Base-by-base conservation (phyloP, 192 early-diverging fungal genomes). In the Coemansia sp. region DNA sequence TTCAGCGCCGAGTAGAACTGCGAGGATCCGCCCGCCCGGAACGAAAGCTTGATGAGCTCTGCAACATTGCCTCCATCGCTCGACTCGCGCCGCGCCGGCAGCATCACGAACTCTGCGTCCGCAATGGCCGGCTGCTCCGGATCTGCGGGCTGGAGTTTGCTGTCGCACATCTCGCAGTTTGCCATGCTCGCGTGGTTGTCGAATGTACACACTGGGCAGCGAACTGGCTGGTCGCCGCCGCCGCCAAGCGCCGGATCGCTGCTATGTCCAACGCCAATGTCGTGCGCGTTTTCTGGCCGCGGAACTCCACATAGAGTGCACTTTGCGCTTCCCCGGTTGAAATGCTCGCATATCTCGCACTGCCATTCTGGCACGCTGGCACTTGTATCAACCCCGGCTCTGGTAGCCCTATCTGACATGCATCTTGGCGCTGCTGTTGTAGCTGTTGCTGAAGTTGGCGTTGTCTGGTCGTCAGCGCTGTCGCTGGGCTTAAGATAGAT, bases 151-250 rank as follows among this genome's bases (percentile, higher is more conserved):
- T 45, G 22, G 12, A 97, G 81, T 58, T 87, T 69, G 4, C 84
- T 70, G 19, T 85, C 88, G 71, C 95, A 97, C 61, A 95, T 88
- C 57, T 97, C 92, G 68, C 95, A 97, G 12, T 73, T 73, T 7
- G 73, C 66, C 85, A 92, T 86, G 58, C 85, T 87, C 2, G 83
- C 69, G 67, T 94, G 90, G 66, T 97, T 97, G 40, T 91, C 75
- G 63, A 95, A 97, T 18, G 95, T 97, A 62, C 95, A 97, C 1
- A 71, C 69, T 6, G 86, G 82, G 62, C 95, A 97, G 7, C 73
- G 60, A n/a, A 62, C 35, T 12, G 40, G 16, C 49, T 60, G 60
- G 47, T 67, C 51, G 22, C 22, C 43, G 23, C 44, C 30, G 16
- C 24, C 54, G 31, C 24, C n/a, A 31, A 45, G 40, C 25, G 19